Base-by-base conservation (phyloP, 148 eudicot species). In the Persicaria tinctoria region DNA sequence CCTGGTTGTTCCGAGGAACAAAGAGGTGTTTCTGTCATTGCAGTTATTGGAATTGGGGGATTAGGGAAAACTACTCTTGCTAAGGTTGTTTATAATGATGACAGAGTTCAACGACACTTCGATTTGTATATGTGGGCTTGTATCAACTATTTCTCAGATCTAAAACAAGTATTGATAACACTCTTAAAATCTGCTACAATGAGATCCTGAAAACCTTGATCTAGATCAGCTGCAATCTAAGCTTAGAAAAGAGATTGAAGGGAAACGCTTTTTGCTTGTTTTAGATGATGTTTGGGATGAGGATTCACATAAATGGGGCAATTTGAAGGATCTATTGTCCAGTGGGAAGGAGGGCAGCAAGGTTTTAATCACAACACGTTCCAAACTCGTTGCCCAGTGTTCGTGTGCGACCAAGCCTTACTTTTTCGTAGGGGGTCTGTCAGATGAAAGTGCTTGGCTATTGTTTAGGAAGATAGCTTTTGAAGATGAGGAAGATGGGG, bases 231-330 rank as follows among this genome's bases (percentile, higher is more conserved):
- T 76, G 50, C 79, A 49, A 45, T 50, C 50, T 1, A 38, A 56
- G 4, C 17, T 79, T 4, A 59, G 68, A 11, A 48, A 74, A 3
- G 64, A 73, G 63, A 51, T 82, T 14, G 20, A 74, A 13, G 68
- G 77, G 0, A 76, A 79, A 57, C 76, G 23, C 18, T 14, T 69
- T 46, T 9, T 69, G 49, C 51, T 69, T 12, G 80, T 82, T 69
- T 77, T 82, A 6, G 82, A 82, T 51, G 82, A 82, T 76, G 73
- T 79, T 2, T 82, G 82, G 85, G 78, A 74, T 20, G 82, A 82
- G 4, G 73, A 79, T 76, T 73, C 76, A 20, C 18, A 57, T 27
- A 68, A 46, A 10, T 79, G 80, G 85, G 8, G 45, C 10, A 68
- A 70, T 18, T 63, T 82, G 75, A 74, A 46, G 48, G 59, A 49